Conservation (phyloP, 2,329 filamentous ascomycete species). For the Botryotinia calthae region DNA sequence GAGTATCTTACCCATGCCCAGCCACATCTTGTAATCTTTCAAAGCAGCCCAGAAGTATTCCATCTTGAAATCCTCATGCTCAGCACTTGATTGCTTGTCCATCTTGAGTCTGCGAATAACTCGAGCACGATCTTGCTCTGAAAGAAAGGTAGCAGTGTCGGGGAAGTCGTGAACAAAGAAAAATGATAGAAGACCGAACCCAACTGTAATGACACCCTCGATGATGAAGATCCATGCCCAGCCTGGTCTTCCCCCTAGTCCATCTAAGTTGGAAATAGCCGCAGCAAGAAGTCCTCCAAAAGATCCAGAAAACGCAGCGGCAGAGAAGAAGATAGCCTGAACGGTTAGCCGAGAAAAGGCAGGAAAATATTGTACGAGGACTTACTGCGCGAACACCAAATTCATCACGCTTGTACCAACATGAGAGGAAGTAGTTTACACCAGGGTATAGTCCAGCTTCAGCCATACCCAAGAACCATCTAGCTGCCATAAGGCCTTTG, state of each 20-base stretch:
- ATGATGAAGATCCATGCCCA: slow-evolving; percentile 54
- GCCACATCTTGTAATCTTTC: slow-evolving; percentile 85
- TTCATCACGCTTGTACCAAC: slow-evolving; percentile 71
- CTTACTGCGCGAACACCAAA: slow-evolving; percentile 50
- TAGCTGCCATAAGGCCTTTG: slow-evolving; percentile 32
- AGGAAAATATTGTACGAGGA: slow-evolving; percentile 31
- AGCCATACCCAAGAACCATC: slow-evolving; percentile 65
- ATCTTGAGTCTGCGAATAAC: slow-evolving; percentile 66
- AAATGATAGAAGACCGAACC: slow-evolving; percentile 38
- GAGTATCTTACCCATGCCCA: slow-evolving; percentile 49
- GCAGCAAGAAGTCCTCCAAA: slow-evolving; percentile 48
- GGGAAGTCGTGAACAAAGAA: slow-evolving; percentile 30
- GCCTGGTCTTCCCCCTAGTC: slow-evolving; percentile 42
- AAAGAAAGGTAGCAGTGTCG: slow-evolving; percentile 66
- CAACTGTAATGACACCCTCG: slow-evolving; percentile 48
- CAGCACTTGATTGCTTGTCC: slow-evolving; percentile 72
- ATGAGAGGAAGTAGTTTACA: slow-evolving; percentile 78
- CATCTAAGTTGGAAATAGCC: slow-evolving; percentile 46
- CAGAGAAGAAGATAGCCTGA: slow-evolving; percentile 55
- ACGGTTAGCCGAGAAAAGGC: slow-evolving; percentile 55
- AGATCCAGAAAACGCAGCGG: slow-evolving; percentile 51
- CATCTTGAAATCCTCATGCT: slow-evolving; percentile 72
- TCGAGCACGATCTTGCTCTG: slow-evolving; percentile 64
- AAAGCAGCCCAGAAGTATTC: slow-evolving; percentile 69
- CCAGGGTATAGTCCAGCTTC: slow-evolving; percentile 76